Base-by-base conservation (phyloP, 2,329 filamentous ascomycete species). In the Metarhizium anisopliae region DNA sequence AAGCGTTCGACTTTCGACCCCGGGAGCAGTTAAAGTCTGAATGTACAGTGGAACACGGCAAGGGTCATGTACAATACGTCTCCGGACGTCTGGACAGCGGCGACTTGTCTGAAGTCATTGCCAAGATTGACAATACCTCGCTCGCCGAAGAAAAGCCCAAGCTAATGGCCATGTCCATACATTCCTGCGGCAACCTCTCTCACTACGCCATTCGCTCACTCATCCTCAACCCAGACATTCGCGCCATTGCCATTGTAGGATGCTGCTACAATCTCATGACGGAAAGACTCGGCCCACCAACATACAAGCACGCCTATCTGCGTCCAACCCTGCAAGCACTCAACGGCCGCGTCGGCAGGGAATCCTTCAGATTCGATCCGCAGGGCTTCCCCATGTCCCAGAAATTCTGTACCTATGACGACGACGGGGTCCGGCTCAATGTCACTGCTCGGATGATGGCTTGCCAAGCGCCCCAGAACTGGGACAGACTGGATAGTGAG, bases 391-490 rank as follows among this genome's bases (percentile, higher is more conserved):
- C 94, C 0, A 94, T 99, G 87, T 95, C 89, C 57, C 76, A 85
- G 49, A 80, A 79, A 14, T 76, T 96, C 51, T 78, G 66, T 70
- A 82, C 69, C 3, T 81, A 86, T 62, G 70, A 75, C 20, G 74
- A 72, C 16, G 75, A 77, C 8, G 90, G 91, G 2, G 78, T 97
- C 50, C 82, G 89, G 29, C 78, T 97, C 56, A 97, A 99, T 70
- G 96, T 97, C 67, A 99, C 94, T 4, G 91, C 94, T 1, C 84
- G 94, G 49, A 96, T 96, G 87, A 96, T 97, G 93, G 93, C 93
- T 2, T 92, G 95, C 52, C 94, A 99, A 73, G 94, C 94, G 7
- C 92, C 94, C 1, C 79, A 85, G 58, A 99, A 99, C 74, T 99
- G 94, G 94, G 88, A 87, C 2, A 76, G 78, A 29, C 75, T 79